phyloP scores from a whole-genome alignment of 805 yeast genomes.

The Jamesozyma spencerorum region DNA sequence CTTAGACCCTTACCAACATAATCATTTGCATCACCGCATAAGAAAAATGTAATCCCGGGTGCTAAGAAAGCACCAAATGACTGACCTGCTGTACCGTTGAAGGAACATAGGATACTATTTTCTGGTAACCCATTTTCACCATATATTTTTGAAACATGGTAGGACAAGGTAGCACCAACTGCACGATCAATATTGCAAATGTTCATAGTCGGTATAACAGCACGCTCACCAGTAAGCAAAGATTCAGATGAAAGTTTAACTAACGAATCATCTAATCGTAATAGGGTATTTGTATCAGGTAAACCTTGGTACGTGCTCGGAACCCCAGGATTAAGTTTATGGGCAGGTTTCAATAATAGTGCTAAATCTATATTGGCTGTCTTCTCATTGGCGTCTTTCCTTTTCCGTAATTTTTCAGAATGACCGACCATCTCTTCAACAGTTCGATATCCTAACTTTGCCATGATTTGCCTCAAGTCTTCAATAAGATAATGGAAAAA shows the following conservation, averaged over 20 bases:
- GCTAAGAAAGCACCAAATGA: conserved; percentile 97
- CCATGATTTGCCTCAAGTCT: conserved; percentile 89
- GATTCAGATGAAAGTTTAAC: conserved; percentile 94
- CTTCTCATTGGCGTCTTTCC: conserved; percentile 65
- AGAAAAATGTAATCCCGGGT: conserved; percentile 87
- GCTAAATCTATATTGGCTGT: conserved; percentile 84
- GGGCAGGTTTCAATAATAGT: conserved; percentile 95
- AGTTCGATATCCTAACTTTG: conserved; percentile 78
- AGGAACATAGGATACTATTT: conserved; percentile 89
- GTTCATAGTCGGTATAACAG: conserved; percentile 76
- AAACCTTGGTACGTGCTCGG: conserved; percentile 58
- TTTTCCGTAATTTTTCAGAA: conserved; percentile 78
- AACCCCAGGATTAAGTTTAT: conserved; percentile 91
- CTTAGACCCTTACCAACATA: conserved; percentile 96
- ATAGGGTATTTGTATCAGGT: conserved; percentile 47
- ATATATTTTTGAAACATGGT: conserved; percentile 83
- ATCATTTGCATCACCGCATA: conserved; percentile 97
- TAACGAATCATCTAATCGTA: conserved; percentile 91
- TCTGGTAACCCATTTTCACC: conserved; percentile 93
- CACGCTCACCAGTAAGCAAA: conserved; percentile 93
- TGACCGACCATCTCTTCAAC: conserved; percentile 97
- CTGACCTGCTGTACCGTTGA: conserved; percentile 93
- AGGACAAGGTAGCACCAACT: conserved; percentile 87
- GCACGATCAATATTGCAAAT: conserved; percentile 96
- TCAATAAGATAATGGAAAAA: conserved; percentile 92